Evolutionary conservation across 805 yeast species (phyloP), one percentile per base, ranked within the genome.

Genomic region (Candida boleticola): DNA sequence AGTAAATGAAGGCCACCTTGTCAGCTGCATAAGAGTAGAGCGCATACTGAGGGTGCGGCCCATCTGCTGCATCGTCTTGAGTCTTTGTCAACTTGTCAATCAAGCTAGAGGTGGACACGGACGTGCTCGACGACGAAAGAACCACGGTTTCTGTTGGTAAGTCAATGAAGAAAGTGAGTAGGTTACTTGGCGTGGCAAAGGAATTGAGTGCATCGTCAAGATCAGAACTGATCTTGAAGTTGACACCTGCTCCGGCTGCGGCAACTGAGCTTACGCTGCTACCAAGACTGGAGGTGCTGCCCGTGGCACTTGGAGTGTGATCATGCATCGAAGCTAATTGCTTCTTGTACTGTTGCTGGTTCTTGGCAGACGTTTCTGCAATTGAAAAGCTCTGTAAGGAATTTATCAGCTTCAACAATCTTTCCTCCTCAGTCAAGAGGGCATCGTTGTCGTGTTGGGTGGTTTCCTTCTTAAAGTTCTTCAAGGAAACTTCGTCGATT

Each of bases 1-100:
- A 75, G 58, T 88, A 88, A 25, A 90, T 78, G 60, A 92, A 89
- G 26, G 77, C 78, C 29, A 54, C 52, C 35, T 69, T 61, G 1
- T 58, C 63, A 5, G 49, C 51, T 1, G 64, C 63, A 46, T 68
- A 68, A 37, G 68, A 73, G 56, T 75, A 76, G 20, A 86, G 49
- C 23, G 79, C 77, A 58, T 80, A 89, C 29, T 54, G 54, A 65
- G 87, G 63, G 82, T 89, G 46, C 55, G 72, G 11, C 2, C 48
- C 23, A 1, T 63, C 47, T 21, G 70, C 48, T 13, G 66, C 71
- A 5, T 45, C 45, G 11, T 23, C 27, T 36, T 31, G 34, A 41
- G 11, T 26, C 25, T 9, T 36, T 36, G 42, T 42, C 31, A 64
- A 49, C 2, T 58, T 45, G 0, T 36, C 20, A 5, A 66, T 39